These are phyloP conservation scores for Arabidopsis thaliana DNA, from an alignment of 345 rosid species.

Conservation along the genomic window TAIR10.1 NC_003076.8:6300001-6300500, in stretches of 20 bases:
- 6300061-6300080: slow-evolving; percentile 60
- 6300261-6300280: slow-evolving; percentile 78
- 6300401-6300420: slow-evolving; percentile 50
- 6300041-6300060: slow-evolving; percentile 93
- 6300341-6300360: slow-evolving; percentile 65
- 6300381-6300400: slow-evolving; percentile 72
- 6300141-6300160: slow-evolving; percentile 93
- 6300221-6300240: slow-evolving; percentile 63
- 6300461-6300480: too few species aligned
- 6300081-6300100: slow-evolving; percentile 80
- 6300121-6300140: slow-evolving; percentile 87
- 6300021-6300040: slow-evolving; percentile 72
- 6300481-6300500: too few species aligned
- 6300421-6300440: too few species aligned
- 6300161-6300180: slow-evolving; percentile 43
- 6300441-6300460: too few species aligned
- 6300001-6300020: slow-evolving; percentile 72
- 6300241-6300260: slow-evolving; percentile 76
- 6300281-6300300: slow-evolving; percentile 93
- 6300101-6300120: slow-evolving; percentile 73
- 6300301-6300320: slow-evolving; percentile 67
- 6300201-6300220: slow-evolving; percentile 28
- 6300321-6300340: slow-evolving; percentile 67
- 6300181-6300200: not conserved
- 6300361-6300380: slow-evolving; percentile 77